Evolutionary conservation across 805 yeast species (phyloP), one percentile per base, ranked within the genome.

Genomic region (Candida schatavii): DNA sequence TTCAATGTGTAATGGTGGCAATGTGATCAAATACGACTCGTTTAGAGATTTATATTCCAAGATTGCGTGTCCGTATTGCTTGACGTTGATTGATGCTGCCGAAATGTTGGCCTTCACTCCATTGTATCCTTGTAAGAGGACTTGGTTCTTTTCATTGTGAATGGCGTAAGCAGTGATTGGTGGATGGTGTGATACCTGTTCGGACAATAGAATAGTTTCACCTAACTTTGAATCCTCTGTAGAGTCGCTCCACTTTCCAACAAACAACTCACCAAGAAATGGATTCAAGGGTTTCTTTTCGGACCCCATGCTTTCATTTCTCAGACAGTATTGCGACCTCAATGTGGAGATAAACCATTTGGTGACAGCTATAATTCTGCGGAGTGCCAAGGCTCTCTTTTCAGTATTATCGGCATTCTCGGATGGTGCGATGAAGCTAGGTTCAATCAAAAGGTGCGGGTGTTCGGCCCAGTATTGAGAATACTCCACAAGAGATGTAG

Each of bases 201-300:
- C 99, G 48, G 90, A 80, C 41, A 88, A 57, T 38, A 91, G 70
- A 10, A 80, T 65, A 20, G 96, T 86, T 47, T 87, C 95, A 32
- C 96, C 96, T 13, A 78, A 63, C 41, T 66, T 70, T 9, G 69
- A 62, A 33, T 74, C 77, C 13, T 56, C 48, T 21, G 78, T 59
- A 37, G 59, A 57, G 49, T 81, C 88, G 3, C 65, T 67, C 96
- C 97, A 89, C 55, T 84, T 81, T 37, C 97, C 98, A 29, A 88
- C 85, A 55, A 90, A 93, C 38, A 89, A 72, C 69, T 93, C 99
- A 43, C 99, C 99, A 49, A 93, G 70, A 57, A 93, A 91, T 35
- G 99, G 99, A 61, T 93, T 93, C 61, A 93, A 72, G 6, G 99
- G 98, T 67, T 93, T 93, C 77, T 93, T 93, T 67, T 93, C 99